Percentiles rank a stretch among this genome's conserved stretches.
Conservation (phyloP, 805 yeast genomes). For the Candida boidinii region DNA sequence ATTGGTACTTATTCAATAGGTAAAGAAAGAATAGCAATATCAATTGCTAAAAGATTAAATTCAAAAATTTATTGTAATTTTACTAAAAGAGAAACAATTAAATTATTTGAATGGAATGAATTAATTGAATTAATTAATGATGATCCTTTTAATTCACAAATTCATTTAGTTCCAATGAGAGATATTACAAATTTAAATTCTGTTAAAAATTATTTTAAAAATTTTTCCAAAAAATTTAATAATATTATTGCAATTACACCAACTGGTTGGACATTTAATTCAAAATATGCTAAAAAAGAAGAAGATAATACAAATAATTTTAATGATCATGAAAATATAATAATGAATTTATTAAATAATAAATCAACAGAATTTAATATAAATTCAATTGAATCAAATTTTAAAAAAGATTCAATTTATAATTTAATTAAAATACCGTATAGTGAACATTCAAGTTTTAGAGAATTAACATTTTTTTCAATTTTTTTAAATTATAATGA, state of each 20-base stretch:
- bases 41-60: conserved; percentile 42
- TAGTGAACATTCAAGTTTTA: conserved; percentile 87
- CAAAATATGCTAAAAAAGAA: conserved; percentile 1
- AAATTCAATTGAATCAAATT: too few species aligned
- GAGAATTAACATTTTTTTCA: conserved; percentile 67
- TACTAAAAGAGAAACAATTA: conserved; percentile 37
- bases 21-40: conserved; percentile 76
- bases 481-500: conserved; percentile 37
- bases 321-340: conserved; percentile 18
- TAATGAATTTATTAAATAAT: too few species aligned
- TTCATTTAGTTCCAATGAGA: conserved; percentile 70
- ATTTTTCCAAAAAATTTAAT: conserved; percentile 38
- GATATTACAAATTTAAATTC: conserved; percentile 38
- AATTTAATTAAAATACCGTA: conserved; percentile 65
- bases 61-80: conserved; percentile 49
- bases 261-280: conserved; percentile 80
- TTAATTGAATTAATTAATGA: conserved; percentile 32
- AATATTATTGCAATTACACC: conserved; percentile 71
- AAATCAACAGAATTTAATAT: too few species aligned
- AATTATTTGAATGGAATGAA: conserved; percentile 35
- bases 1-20: conserved; percentile 93
- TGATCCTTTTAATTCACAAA: conserved; percentile 38
- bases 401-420: conserved; percentile 23
- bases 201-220: conserved; percentile 42
- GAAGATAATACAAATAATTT: background rate